A percentile compares a stretch with the other conserved stretches of the same genome.
Evolutionary conservation across 1,139 yeast species (phyloP).

Genomic region (Kodamaea arcana): DNA sequence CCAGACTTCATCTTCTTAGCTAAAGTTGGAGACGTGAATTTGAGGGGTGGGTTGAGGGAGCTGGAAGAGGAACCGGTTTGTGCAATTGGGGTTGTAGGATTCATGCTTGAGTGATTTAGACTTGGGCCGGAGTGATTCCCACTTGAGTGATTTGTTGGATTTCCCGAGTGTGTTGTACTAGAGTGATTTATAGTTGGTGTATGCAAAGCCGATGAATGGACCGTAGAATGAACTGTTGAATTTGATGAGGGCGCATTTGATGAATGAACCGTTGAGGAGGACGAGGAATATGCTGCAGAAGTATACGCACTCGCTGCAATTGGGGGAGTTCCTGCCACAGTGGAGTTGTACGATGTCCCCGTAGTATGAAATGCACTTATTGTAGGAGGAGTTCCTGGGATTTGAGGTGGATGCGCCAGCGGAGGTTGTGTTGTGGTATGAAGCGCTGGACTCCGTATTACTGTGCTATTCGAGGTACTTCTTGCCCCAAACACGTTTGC

Average conservation of each 20-base stretch:
- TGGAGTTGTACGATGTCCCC: too few relatives aligned
- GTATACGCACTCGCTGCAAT: neutral
- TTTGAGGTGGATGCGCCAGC: slow-evolving; percentile 5
- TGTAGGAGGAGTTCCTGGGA: too few relatives aligned
- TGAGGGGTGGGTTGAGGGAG: slow-evolving; percentile 7
- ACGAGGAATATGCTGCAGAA: neutral
- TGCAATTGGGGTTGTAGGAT: neutral
- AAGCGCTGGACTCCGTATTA: slow-evolving; percentile 6
- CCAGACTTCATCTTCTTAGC: slow-evolving; percentile 33
- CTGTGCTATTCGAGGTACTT: slow-evolving; percentile 9
- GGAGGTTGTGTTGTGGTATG: slow-evolving; percentile 7
- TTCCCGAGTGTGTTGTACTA: neutral
- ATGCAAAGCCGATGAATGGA: neutral
- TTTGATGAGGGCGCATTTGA: neutral
- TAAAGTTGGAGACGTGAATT: slow-evolving; percentile 9
- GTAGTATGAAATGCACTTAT: too few relatives aligned
- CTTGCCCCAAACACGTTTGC: slow-evolving; percentile 7
- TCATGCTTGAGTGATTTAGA: slow-evolving; percentile 8
- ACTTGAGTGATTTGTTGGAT: neutral
- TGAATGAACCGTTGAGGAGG: neutral
- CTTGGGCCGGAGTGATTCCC: slow-evolving; percentile 8
- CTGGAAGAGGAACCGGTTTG: neutral
- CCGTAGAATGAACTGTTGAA: neutral
- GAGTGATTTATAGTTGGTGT: neutral
- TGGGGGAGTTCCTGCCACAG: too few relatives aligned